These are phyloP conservation scores for Creolimax fragrantissima DNA, from an alignment of 78 protist species.

Conservation along the genomic window DNA sequence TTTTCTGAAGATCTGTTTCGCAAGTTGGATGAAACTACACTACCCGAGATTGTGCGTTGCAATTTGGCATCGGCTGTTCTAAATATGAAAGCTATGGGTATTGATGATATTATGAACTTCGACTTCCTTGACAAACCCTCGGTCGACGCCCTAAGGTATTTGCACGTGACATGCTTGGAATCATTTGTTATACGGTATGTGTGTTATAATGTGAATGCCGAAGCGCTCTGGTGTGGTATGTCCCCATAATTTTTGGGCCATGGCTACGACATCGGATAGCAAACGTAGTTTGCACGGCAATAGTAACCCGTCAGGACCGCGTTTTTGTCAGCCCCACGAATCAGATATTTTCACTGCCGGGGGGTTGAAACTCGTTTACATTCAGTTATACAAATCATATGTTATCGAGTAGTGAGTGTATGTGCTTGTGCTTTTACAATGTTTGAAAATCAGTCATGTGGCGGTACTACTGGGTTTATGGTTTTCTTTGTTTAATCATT, in stretches of 20 bases:
- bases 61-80: constrained; percentile 31
- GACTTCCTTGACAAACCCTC: constrained; percentile 99
- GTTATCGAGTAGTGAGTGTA: no score
- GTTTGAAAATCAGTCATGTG: no score
- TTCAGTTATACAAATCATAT: neutral
- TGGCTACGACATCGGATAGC: neutral
- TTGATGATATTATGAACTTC: constrained; percentile 85
- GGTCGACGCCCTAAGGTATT: constrained; percentile 69
- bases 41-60: constrained; percentile 12
- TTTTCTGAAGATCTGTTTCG: neutral
- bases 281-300: neutral
- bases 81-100: constrained; percentile 85
- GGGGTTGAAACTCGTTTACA: constrained; percentile 59
- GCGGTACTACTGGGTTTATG: no score
- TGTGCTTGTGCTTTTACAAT: no score
- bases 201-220: neutral
- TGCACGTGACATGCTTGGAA: neutral
- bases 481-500: neutral
- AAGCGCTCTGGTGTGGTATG: neutral
- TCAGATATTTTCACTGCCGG: constrained; percentile 72
- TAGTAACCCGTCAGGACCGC: neutral
- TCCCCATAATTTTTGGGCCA: constrained; percentile 48
- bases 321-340: neutral
- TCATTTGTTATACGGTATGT: neutral
- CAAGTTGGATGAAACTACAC: neutral